These are phyloP conservation scores for Jasminum sambac DNA, from an alignment of 257 asterid genomes.

Conservation along the genomic window DNA sequence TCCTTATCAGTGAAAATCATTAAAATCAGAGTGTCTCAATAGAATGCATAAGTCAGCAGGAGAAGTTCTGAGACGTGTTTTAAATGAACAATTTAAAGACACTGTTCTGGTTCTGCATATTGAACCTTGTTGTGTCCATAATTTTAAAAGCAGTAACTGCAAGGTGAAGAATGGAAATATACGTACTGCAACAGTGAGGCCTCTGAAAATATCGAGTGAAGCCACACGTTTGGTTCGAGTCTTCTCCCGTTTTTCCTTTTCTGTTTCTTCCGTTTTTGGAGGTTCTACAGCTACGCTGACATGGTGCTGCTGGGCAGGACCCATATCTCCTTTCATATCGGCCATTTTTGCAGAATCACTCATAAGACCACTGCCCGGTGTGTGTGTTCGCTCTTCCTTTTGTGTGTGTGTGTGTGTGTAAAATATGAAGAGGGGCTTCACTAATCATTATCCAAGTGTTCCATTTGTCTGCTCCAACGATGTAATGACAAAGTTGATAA, in stretches of 20 bases:
- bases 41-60: too few relatives aligned
- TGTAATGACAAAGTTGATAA: not conserved
- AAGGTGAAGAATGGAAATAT: not conserved
- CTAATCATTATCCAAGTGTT: not conserved
- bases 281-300: slow-evolving; percentile 35
- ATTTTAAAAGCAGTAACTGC: not conserved
- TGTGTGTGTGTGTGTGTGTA: too few relatives aligned
- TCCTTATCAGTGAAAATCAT: not conserved
- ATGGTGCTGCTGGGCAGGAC: slow-evolving; percentile 27
- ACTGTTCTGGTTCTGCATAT: too few relatives aligned
- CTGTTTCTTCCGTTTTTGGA: slow-evolving; percentile 23
- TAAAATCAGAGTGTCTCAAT: too few relatives aligned
- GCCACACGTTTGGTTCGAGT: slow-evolving; percentile 54
- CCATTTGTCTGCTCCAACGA: not conserved
- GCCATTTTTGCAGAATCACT: slow-evolving; percentile 31
- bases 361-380: too few relatives aligned
- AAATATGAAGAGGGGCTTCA: not conserved
- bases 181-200: slow-evolving; percentile 70
- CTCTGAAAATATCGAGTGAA: slow-evolving; percentile 77
- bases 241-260: slow-evolving; percentile 10
- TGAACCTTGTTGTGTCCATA: too few relatives aligned
- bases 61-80: too few relatives aligned
- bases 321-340: slow-evolving; percentile 40
- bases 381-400: too few relatives aligned
- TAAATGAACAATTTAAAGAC: too few relatives aligned